A percentile compares a stretch with the other conserved stretches of the same genome.
Conservation (phyloP, 805 yeast species). For the Torulaspora indica region DNA sequence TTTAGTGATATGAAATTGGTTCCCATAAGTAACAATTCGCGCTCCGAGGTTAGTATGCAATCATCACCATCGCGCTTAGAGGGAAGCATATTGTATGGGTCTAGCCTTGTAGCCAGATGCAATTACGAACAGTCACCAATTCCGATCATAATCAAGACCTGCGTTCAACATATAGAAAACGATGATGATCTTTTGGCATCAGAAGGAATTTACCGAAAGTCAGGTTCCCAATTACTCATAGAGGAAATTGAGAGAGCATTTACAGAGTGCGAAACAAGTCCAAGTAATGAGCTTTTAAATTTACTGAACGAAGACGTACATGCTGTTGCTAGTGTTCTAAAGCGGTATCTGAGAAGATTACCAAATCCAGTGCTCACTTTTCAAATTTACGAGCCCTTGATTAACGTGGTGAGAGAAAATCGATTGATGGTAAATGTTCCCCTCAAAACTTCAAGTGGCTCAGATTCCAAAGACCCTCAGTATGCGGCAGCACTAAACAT, state of each 20-base stretch:
- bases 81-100: constrained; percentile 23
- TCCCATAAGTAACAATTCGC: constrained; percentile 17
- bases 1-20: constrained; percentile 37
- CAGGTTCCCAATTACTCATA: constrained; percentile 64
- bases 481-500: constrained; percentile 33
- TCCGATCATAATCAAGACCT: constrained; percentile 68
- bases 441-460: constrained; percentile 16
- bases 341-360: constrained; percentile 77
- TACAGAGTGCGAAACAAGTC: constrained; percentile 37
- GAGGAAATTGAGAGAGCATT: constrained; percentile 31
- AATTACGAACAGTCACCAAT: constrained; percentile 54
- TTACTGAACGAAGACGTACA: constrained; percentile 62
- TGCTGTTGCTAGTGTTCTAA: constrained; percentile 81
- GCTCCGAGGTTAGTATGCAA: constrained; percentile 12
- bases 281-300: constrained; percentile 36
- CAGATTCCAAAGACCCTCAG: constrained; percentile 1
- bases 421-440: constrained; percentile 24
- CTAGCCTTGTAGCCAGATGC: constrained; percentile 61
- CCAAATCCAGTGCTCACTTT: constrained; percentile 82
- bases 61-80: constrained; percentile 30
- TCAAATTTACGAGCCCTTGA: constrained; percentile 60
- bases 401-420: constrained; percentile 45
- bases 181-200: constrained; percentile 55
- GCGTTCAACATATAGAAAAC: constrained; percentile 71
- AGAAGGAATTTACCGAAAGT: constrained; percentile 88